Base-by-base conservation (phyloP, 2,329 filamentous ascomycete genomes). In the Fusarium torulosum region DNA sequence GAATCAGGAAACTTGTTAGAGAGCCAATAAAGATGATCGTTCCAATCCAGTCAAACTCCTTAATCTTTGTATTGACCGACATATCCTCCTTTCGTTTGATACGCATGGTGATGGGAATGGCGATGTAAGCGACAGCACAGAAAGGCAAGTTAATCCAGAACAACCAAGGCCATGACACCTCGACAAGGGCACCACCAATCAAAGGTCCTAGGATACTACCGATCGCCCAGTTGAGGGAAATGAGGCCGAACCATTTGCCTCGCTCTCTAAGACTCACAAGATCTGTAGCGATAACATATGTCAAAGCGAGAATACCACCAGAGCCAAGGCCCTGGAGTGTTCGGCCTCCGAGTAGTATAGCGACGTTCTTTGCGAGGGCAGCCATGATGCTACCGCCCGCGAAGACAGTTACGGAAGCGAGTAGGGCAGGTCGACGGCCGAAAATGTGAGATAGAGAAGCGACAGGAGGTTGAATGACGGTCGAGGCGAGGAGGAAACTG, bases 71-170 rank as follows among this genome's bases (percentile, higher is more conserved):
- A 10, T 59, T 55, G 3, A 59, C 53, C 1, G 65, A 46, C 10
- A 45, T 37, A 29, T 55, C 55, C 7, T 53, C 57, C 41, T 66
- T 71, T 50, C 67, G 53, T 11, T 65, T 55, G 13, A 72, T 69
- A 11, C 46, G 38, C 44, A 72, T 65, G 15, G 69, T 72, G 9
- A 72, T 23, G 2, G 67, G 69, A 6, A 72, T 67, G 1, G 59
- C 59, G 11, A 72, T 33, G 17, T 65, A 72, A 4, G 62, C 67
- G 7, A 72, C 29, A 9, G 33, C 70, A n/a, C 70, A 71, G 70
- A 89, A 84, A 3, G 87, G 86, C 3, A 89, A 76, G 66, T 90
- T 90, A 68, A 89, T 81, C 82, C 82, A 91, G 72, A 90, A 89
- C 47, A 90, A 84, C 88, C 88, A 91, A 10, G 84, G 77, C 88